phyloP scores from a whole-genome alignment of 441 rosid species.

The Populus tomentosa region DNA sequence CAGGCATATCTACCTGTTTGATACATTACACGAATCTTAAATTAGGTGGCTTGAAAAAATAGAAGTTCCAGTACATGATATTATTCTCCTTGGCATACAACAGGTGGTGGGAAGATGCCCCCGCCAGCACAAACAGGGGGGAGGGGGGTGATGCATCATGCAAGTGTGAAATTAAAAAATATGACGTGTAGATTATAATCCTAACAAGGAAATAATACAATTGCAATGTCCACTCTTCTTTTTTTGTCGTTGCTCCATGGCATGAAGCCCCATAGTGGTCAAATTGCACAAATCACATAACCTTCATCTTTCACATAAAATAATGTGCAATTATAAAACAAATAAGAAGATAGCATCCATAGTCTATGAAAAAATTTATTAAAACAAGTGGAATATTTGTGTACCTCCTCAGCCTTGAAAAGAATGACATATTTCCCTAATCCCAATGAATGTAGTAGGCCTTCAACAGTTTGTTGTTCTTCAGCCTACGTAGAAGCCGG shows the following conservation, averaged over 20 bases:
- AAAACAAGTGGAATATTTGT: slow-evolving; percentile 21
- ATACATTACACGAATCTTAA: slow-evolving; percentile 10
- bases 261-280: not conserved
- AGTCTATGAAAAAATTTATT: slow-evolving; percentile 1
- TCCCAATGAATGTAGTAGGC: slow-evolving; percentile 64
- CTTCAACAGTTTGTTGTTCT: slow-evolving; percentile 66
- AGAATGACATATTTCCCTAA: slow-evolving; percentile 62
- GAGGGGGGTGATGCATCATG: not conserved
- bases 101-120: not conserved
- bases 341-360: not conserved
- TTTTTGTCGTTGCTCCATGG: not conserved
- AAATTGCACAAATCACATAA: not conserved
- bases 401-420: slow-evolving; percentile 88
- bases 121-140: not conserved
- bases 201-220: not conserved
- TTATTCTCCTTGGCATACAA: not conserved
- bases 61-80: not conserved
- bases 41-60: not conserved
- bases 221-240: not conserved
- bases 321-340: not conserved
- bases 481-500: slow-evolving; percentile 37
- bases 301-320: not conserved
- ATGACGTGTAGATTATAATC: not conserved
- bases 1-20: slow-evolving; percentile 82
- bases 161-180: not conserved